phyloP scores from a whole-genome alignment of 805 yeast genomes.

The Saccharomycopsis amapae region DNA sequence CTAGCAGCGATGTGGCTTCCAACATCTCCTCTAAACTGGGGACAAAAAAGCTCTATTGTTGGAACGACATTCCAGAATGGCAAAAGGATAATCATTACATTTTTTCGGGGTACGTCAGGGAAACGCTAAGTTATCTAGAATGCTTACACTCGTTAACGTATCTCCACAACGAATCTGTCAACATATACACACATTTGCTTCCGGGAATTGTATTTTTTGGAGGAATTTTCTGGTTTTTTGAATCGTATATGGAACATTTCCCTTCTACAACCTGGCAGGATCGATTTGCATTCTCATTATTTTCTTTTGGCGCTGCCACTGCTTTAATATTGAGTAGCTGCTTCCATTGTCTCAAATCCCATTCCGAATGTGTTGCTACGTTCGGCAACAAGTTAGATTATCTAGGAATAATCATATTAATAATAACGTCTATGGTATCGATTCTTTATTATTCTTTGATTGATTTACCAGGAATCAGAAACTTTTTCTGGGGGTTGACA shows the following conservation, averaged over 20 bases:
- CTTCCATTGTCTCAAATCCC: slow-evolving; percentile 63
- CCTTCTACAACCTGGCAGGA: slow-evolving; percentile 45
- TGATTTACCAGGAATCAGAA: slow-evolving; percentile 35
- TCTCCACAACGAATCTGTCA: slow-evolving; percentile 65
- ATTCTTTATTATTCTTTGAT: slow-evolving; percentile 41
- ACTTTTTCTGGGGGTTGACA: slow-evolving; percentile 39
- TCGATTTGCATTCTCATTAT: slow-evolving; percentile 29
- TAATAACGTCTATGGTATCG: slow-evolving; percentile 55
- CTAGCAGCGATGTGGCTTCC: neutral
- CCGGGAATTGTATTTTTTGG: slow-evolving; percentile 31
- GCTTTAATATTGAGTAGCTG: slow-evolving; percentile 60
- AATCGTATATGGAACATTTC: slow-evolving; percentile 32
- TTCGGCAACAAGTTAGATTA: slow-evolving; percentile 69
- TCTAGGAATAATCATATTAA: slow-evolving; percentile 64
- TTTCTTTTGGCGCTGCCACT: slow-evolving; percentile 46
- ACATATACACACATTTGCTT: slow-evolving; percentile 59
- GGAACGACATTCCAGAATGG: slow-evolving; percentile 63
- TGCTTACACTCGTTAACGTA: slow-evolving; percentile 45
- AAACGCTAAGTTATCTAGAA: slow-evolving; percentile 39
- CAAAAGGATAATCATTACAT: slow-evolving; percentile 68
- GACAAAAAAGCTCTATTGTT: slow-evolving; percentile 28
- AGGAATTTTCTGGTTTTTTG: slow-evolving; percentile 28
- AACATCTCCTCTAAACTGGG: neutral
- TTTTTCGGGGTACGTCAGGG: slow-evolving; percentile 54
- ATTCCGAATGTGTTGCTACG: slow-evolving; percentile 46